phyloP scores from a whole-genome alignment of 257 asterid species.

The Thymus mandschuricus region DNA sequence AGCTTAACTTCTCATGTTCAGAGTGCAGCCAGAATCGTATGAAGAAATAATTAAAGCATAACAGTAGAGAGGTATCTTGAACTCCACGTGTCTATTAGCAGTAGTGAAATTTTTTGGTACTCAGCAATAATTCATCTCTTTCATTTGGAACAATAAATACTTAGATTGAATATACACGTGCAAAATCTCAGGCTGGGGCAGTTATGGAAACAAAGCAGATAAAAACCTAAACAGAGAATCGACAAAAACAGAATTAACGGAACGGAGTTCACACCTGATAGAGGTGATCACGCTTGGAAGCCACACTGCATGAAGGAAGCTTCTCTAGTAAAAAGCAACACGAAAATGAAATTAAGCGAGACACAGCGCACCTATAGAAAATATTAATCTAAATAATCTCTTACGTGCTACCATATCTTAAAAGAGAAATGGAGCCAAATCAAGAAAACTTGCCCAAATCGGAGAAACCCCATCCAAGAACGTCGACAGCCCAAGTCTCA shows the following conservation, averaged over 20 bases:
- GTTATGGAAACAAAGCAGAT: not conserved
- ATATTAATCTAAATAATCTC: not conserved
- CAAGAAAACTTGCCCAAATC: slow-evolving; percentile 62
- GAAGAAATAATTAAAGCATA: not conserved
- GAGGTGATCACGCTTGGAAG: slow-evolving; percentile 89
- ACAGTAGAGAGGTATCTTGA: not conserved
- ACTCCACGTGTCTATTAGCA: too few species aligned
- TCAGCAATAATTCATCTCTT: not conserved
- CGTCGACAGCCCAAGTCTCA: slow-evolving; percentile 88
- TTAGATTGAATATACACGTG: slow-evolving; percentile 6
- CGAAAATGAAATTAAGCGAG: slow-evolving; percentile 26
- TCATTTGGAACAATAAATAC: not conserved
- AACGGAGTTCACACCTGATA: slow-evolving; percentile 61
- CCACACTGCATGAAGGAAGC: slow-evolving; percentile 72
- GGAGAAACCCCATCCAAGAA: slow-evolving; percentile 97
- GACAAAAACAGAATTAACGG: not conserved
- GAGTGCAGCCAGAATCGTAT: not conserved
- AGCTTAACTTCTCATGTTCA: slow-evolving; percentile 14
- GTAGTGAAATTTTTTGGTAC: too few species aligned
- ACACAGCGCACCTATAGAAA: slow-evolving; percentile 6
- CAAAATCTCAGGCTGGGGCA: not conserved
- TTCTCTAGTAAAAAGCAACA: slow-evolving; percentile 48
- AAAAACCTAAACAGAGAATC: not conserved
- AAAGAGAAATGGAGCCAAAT: slow-evolving; percentile 16
- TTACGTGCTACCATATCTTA: not conserved